Evolutionary conservation across 169 alveolate species (phyloP), one percentile per base, ranked within the genome.

Genomic region (Prorocentrum cordatum): DNA sequence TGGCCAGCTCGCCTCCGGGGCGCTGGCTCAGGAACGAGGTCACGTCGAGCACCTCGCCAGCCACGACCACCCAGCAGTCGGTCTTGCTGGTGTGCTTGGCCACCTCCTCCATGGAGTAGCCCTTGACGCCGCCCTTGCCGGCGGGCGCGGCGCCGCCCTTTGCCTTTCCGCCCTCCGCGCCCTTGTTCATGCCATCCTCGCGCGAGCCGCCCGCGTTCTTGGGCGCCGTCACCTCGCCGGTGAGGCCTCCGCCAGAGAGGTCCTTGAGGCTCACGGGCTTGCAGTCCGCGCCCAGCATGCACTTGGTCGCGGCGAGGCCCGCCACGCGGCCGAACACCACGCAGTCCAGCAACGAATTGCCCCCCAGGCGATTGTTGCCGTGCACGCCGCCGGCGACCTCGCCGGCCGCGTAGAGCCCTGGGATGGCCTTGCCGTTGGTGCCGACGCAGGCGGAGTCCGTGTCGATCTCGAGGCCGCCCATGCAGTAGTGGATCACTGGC

Each of bases 11-110:
- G 58, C 92, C 94, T 32, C 97, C 97, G 26, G 97, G 79, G 59
- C 36, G 79, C 79, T 68, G 59, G 26, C 38, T 18, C 79, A 67
- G 36, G 79, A 67, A 67, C 32, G 39, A 24, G 32, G 79, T 67
- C 36, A 67, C 79, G n/a, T 67, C 58, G 0, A 67, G 79, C 61
- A 67, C 79, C 79, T 93, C 92, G 26, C 95, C 95, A 39, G 91
- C 91, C 59, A 94, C 83, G 6, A 95, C 96, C 33, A 83, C 83
- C 92, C 92, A 83, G 83, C 91, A 82, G 59, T 35, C 93, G 62
- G 94, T 92, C 82, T 92, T 92, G 45, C 89, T 91, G 73, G 87
- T 93, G 84, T 94, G 96, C 87, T 94, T 67, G 26, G 93, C 93
- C 24, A 94, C 91, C 2, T 91, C 93, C 6, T 72, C 91, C 73